Conservation (phyloP, 176 grass and related monocot genomes). For the Luzula sylvatica region DNA sequence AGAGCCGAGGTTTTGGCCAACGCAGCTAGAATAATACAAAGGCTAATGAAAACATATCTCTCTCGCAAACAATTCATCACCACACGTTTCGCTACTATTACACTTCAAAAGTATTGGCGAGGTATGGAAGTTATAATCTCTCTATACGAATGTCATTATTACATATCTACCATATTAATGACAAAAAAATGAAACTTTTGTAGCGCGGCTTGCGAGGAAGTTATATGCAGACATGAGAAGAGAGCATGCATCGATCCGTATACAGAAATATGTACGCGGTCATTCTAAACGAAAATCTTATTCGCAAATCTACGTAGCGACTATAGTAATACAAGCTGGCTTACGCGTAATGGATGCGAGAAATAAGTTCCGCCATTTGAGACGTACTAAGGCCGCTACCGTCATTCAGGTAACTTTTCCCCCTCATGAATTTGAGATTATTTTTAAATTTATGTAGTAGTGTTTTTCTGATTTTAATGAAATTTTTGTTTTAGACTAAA, state of each 20-base stretch:
- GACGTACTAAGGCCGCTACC: conserved; percentile 57
- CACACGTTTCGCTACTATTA: conserved; percentile 50
- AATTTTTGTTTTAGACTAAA: conserved; percentile 48
- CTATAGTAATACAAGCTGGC: conserved; percentile 63
- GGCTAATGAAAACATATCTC: conserved; percentile 72
- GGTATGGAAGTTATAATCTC: conserved; percentile 26
- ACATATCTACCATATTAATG: too few relatives aligned
- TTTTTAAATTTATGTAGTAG: too few relatives aligned
- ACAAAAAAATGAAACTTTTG: background rate
- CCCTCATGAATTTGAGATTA: background rate
- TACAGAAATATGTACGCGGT: conserved; percentile 69
- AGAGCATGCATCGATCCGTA: conserved; percentile 72
- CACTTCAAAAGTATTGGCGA: conserved; percentile 73
- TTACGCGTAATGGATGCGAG: conserved; percentile 62
- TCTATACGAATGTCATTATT: too few relatives aligned
- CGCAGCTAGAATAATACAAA: conserved; percentile 54
- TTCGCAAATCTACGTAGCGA: conserved; percentile 32
- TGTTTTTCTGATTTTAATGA: background rate
- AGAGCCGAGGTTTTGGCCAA: conserved; percentile 76
- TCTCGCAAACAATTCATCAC: conserved; percentile 57
- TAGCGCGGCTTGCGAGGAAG: conserved; percentile 77
- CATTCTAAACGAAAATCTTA: conserved; percentile 63
- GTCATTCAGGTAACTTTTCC: conserved; percentile 46
- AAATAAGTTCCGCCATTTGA: conserved; percentile 60
- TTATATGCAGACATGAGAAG: conserved; percentile 61